Evolutionary conservation across 129 eudicot species (phyloP).

Genomic region (Calendula officinalis): DNA sequence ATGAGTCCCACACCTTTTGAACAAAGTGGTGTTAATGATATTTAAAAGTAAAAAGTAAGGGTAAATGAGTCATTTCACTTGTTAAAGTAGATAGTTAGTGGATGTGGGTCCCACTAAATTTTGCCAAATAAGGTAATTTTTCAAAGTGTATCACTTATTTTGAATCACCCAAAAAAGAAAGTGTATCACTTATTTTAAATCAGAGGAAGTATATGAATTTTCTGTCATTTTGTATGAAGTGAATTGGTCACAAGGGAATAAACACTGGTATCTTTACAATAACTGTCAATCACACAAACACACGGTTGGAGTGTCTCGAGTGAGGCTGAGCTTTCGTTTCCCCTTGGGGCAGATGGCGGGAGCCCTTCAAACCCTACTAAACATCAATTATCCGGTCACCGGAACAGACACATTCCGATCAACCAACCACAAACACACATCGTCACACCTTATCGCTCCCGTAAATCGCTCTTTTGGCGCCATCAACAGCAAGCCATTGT

Average conservation of each 20-base stretch:
- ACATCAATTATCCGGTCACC: slow-evolving; percentile 33
- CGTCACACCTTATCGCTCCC: slow-evolving; percentile 5
- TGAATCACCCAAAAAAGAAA: no score
- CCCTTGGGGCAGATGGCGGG: slow-evolving; percentile 49
- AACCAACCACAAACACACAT: slow-evolving; percentile 1
- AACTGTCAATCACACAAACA: slow-evolving; percentile 12
- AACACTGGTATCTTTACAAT: not conserved
- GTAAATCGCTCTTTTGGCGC: slow-evolving; percentile 3
- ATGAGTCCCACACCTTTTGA: no score
- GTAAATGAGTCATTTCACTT: no score
- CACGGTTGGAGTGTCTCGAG: slow-evolving; percentile 5
- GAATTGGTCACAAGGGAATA: not conserved
- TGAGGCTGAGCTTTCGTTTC: not conserved
- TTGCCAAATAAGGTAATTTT: no score
- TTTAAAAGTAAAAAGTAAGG: no score
- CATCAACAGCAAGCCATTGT: slow-evolving; percentile 16
- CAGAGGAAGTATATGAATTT: no score
- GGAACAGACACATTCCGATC: slow-evolving; percentile 33
- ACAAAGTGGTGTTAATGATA: no score
- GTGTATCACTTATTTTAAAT: no score
- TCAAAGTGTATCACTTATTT: no score
- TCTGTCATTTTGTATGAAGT: not conserved
- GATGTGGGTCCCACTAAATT: no score
- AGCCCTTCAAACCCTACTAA: slow-evolving; percentile 42
- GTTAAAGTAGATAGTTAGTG: no score